A percentile compares a stretch with the other conserved stretches of the same genome.
Evolutionary conservation across 2,329 filamentous ascomycete species (phyloP).

Genomic region (Trichoderma afroharzianum): DNA sequence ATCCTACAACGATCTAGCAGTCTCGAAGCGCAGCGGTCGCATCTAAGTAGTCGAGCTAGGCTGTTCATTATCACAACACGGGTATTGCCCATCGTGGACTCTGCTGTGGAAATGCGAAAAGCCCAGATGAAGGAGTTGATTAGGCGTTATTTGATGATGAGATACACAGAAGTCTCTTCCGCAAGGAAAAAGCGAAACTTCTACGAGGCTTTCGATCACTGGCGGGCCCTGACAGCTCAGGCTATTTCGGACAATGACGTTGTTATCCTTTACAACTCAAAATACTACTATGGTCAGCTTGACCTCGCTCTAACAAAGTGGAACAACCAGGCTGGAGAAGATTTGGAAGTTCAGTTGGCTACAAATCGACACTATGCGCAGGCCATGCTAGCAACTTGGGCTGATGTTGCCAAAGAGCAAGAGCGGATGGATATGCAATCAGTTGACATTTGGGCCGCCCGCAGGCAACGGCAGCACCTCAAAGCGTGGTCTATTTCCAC

Average conservation of each 20-base stretch:
- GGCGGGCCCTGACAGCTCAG: slow-evolving; percentile 24
- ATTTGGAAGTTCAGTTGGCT: slow-evolving; percentile 20
- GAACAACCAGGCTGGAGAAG: slow-evolving; percentile 1
- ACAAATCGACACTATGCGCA: slow-evolving; percentile 24
- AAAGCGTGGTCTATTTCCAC: slow-evolving; percentile 38
- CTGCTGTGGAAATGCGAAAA: slow-evolving; percentile 25
- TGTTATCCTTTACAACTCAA: slow-evolving; percentile 20
- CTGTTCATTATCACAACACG: slow-evolving; percentile 32
- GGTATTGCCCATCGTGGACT: slow-evolving; percentile 28
- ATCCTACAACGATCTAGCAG: slow-evolving; percentile 18
- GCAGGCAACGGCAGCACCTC: slow-evolving; percentile 32
- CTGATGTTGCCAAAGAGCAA: slow-evolving; percentile 21
- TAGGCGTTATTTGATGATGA: slow-evolving; percentile 33
- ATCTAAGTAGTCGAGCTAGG: slow-evolving; percentile 26
- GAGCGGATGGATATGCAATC: slow-evolving; percentile 27
- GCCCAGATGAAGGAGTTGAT: slow-evolving; percentile 28
- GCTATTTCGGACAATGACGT: slow-evolving; percentile 18
- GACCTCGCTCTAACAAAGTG: slow-evolving; percentile 10
- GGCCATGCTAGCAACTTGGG: slow-evolving; percentile 26
- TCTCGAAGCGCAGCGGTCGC: slow-evolving; percentile 20
- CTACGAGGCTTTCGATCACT: slow-evolving; percentile 30
- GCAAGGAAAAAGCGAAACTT: slow-evolving; percentile 32
- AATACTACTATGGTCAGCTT: slow-evolving; percentile 17
- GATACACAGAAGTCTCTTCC: slow-evolving; percentile 35
- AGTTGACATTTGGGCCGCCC: slow-evolving; percentile 31